Percentiles rank a stretch among this genome's conserved stretches.
phyloP scores from a whole-genome alignment of 345 rosid species.

The Linum lewisii region DNA sequence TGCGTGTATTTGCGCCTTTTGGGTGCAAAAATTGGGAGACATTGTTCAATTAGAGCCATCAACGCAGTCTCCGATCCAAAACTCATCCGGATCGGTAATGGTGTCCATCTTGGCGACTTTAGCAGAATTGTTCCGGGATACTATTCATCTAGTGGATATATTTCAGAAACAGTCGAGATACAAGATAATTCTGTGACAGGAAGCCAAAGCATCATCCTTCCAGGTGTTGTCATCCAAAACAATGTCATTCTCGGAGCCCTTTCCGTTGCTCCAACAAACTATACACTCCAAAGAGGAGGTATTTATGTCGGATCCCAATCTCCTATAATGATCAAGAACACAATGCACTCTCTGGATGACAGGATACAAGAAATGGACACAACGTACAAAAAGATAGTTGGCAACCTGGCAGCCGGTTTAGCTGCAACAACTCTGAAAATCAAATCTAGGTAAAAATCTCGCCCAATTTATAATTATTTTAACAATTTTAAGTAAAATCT shows the following conservation, averaged over 20 bases:
- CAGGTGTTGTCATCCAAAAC: constrained; percentile 36
- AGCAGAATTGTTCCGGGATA: constrained; percentile 38
- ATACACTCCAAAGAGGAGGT: constrained; percentile 44
- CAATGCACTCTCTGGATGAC: constrained; percentile 48
- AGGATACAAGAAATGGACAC: constrained; percentile 66
- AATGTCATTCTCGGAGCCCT: constrained; percentile 58
- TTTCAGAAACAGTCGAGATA: constrained; percentile 28
- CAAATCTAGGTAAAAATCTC: constrained; percentile 31
- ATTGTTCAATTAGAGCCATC: constrained; percentile 57
- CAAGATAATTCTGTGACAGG: constrained; percentile 50
- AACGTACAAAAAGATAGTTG: constrained; percentile 52
- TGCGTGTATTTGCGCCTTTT: constrained; percentile 43
- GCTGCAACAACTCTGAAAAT: constrained; percentile 55
- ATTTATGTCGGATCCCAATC: constrained; percentile 50
- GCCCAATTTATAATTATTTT: not conserved
- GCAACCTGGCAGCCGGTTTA: constrained; percentile 46
- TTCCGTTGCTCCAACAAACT: constrained; percentile 48
- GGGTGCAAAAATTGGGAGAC: constrained; percentile 44
- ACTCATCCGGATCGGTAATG: constrained; percentile 33
- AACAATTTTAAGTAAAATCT: too few relatives aligned
- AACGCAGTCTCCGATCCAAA: constrained; percentile 48
- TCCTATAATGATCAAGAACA: constrained; percentile 55
- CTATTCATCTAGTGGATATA: constrained; percentile 33
- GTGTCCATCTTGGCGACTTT: constrained; percentile 66
- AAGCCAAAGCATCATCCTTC: constrained; percentile 53